Evolutionary conservation across 306 rosid species (phyloP), one percentile per base, ranked within the genome.

Genomic region (Abrus pulchellus): DNA sequence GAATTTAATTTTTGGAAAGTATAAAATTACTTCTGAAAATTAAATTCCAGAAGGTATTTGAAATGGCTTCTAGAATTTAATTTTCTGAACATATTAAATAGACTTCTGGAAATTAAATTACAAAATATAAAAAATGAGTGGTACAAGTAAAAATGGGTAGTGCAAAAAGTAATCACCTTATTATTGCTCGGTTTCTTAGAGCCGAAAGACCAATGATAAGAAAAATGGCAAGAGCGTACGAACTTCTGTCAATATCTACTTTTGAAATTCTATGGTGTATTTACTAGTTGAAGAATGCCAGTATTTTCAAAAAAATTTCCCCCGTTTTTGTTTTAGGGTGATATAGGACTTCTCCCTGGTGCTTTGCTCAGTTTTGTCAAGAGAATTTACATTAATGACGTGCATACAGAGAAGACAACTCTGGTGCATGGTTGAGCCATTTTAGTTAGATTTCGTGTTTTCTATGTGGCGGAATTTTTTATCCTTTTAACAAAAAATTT

Each of bases 381-480:
- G 7, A 52, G 48, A 62, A 54, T 56, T 77, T 52, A 54, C 7
- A 57, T 68, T 57, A 47, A 2, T 36, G 38, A 38, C 10, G 32
- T 6, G 4, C 36, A n/a, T 5, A 81, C 47, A 41, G 53, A 20
- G 33, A 43, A 56, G 30, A 68, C 28, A 65, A 52, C 43, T 53
- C 50, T 33, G 32, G 30, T 4, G 8, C 69, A 53, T 41, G 30
- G 53, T 53, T 41, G 48, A 55, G 38, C 62, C 69, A 54, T 66
- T 63, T 38, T 59, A 54, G 68, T 65, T 75, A 41, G 33, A 12
- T 38, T 61, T 41, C 43, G 73, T 64, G n/a, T 57, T 64, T 44
- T 74, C 70, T 13, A 33, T 72, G 11, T 63, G 5, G 36, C 47
- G 70, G 29, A 40, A 36, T 75, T 67, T 75, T 77, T 61, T 45